Percentiles rank a stretch among this genome's conserved stretches.
Conservation (phyloP, 106 monocot genomes). For the Ottelia alismoides region DNA sequence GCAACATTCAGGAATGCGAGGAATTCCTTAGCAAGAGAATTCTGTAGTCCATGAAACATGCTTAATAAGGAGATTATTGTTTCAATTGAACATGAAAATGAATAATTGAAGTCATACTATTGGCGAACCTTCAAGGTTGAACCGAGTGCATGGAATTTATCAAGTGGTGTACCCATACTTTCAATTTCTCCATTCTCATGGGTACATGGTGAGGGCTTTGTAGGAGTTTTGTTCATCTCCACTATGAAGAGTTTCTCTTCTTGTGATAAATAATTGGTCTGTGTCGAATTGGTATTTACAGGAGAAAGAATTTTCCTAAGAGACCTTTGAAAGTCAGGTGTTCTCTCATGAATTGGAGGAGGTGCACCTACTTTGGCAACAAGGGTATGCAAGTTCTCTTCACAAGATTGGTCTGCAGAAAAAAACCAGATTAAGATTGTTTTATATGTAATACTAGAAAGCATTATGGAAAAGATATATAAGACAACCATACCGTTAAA, state of each 20-base stretch:
- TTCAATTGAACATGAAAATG: not conserved
- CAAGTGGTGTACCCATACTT: slow-evolving; percentile 28
- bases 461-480: not conserved
- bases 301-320: slow-evolving; percentile 52
- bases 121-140: slow-evolving; percentile 64
- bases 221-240: slow-evolving; percentile 36
- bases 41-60: slow-evolving; percentile 20
- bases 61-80: not conserved
- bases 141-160: slow-evolving; percentile 47
- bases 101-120: too few species aligned
- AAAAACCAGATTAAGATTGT: not conserved
- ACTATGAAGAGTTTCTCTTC: slow-evolving; percentile 7
- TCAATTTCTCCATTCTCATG: slow-evolving; percentile 3
- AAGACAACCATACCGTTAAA: slow-evolving; percentile 1
- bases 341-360: slow-evolving; percentile 11
- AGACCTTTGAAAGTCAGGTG: slow-evolving; percentile 14
- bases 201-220: slow-evolving; percentile 11
- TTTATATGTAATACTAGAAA: not conserved
- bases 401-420: slow-evolving; percentile 16
- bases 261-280: slow-evolving; percentile 10
- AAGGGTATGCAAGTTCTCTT: slow-evolving; percentile 19
- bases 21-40: slow-evolving; percentile 60
- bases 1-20: slow-evolving; percentile 73
- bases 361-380: slow-evolving; percentile 2
- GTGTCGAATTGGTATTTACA: slow-evolving; percentile 26